Percentiles rank a stretch among this genome's conserved stretches.
Evolutionary conservation across 1,284 basidiomycete genomes (phyloP).

Genomic region (Cryptococcus sp.): DNA sequence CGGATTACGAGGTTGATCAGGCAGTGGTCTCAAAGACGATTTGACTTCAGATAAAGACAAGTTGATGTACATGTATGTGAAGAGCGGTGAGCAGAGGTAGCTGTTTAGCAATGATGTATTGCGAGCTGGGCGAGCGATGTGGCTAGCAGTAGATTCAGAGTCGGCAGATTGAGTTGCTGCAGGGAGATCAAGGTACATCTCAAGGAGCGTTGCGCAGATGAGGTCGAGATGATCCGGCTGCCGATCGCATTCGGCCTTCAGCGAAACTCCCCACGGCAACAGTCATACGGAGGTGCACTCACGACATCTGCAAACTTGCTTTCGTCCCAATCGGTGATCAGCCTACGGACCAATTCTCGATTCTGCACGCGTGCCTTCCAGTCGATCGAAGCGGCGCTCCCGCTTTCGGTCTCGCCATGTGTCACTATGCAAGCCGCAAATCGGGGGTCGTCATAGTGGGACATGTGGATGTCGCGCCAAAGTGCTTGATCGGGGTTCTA

Average conservation of each 20-base stretch:
- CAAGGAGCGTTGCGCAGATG: slow-evolving; percentile 29
- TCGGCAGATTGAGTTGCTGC: background rate
- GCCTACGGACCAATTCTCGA: slow-evolving; percentile 29
- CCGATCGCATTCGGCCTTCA: background rate
- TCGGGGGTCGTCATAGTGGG: slow-evolving; percentile 44
- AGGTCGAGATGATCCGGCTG: slow-evolving; percentile 26
- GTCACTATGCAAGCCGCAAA: background rate
- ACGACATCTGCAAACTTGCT: slow-evolving; percentile 26
- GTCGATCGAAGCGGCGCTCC: slow-evolving; percentile 13
- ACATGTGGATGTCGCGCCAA: slow-evolving; percentile 41
- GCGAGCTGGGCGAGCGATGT: slow-evolving; percentile 8
- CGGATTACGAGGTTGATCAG: slow-evolving; percentile 17
- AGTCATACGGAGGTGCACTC: slow-evolving; percentile 5
- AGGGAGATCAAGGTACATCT: slow-evolving; percentile 38
- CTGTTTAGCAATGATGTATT: slow-evolving; percentile 24
- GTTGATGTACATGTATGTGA: slow-evolving; percentile 25
- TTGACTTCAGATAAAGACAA: slow-evolving; percentile 14
- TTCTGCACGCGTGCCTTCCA: slow-evolving; percentile 37
- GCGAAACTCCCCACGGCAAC: background rate
- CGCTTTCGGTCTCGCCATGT: slow-evolving; percentile 7
- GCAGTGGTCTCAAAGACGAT: slow-evolving; percentile 20
- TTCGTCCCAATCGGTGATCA: slow-evolving; percentile 26
- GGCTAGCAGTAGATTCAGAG: slow-evolving; percentile 1
- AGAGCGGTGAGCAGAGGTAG: slow-evolving; percentile 26
- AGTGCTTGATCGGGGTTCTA: slow-evolving; percentile 42